Percentiles rank a stretch among this genome's conserved stretches.
Evolutionary conservation across 1,284 basidiomycete genomes (phyloP).

Genomic region (Rhodotorula sp.): DNA sequence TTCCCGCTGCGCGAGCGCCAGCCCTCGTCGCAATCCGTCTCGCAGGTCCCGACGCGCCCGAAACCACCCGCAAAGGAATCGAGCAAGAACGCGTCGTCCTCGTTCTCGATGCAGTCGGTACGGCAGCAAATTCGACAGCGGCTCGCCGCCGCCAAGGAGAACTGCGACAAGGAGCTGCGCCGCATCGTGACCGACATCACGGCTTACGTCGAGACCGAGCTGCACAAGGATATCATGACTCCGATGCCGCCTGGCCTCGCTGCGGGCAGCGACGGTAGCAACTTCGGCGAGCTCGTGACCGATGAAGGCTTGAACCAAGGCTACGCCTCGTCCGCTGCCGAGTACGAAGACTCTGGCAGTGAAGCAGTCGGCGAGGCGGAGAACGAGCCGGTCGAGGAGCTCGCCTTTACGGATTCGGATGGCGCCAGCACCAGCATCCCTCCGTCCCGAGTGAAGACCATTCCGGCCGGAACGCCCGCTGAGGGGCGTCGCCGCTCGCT

Average conservation of each 20-base stretch:
- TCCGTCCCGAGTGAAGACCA: slow-evolving; percentile 38
- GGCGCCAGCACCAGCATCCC: slow-evolving; percentile 43
- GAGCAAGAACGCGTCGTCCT: slow-evolving; percentile 9
- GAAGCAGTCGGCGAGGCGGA: slow-evolving; percentile 32
- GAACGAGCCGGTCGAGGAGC: slow-evolving; percentile 23
- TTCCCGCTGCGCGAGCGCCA: slow-evolving; percentile 23
- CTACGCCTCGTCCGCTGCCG: slow-evolving; percentile 12
- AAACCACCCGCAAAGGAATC: slow-evolving; percentile 7
- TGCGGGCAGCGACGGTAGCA: slow-evolving; percentile 20
- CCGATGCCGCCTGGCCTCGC: slow-evolving; percentile 44
- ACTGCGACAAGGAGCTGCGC: slow-evolving; percentile 91
- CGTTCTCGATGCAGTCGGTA: slow-evolving; percentile 65
- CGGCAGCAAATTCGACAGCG: slow-evolving; percentile 89
- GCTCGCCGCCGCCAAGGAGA: slow-evolving; percentile 84
- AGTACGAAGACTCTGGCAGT: slow-evolving; percentile 39
- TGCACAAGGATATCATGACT: slow-evolving; percentile 55
- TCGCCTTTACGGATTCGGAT: slow-evolving; percentile 34
- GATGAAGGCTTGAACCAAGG: slow-evolving; percentile 9
- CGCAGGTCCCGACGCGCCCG: background rate
- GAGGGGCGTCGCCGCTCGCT: slow-evolving; percentile 7
- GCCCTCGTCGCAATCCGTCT: background rate
- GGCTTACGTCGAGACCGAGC: slow-evolving; percentile 84
- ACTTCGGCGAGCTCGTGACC: slow-evolving; percentile 25
- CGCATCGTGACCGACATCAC: slow-evolving; percentile 92
- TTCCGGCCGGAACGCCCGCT: slow-evolving; percentile 4